These are phyloP conservation scores for Populus hybrid DNA, from an alignment of 441 rosid species.

Conservation along the genomic window DNA sequence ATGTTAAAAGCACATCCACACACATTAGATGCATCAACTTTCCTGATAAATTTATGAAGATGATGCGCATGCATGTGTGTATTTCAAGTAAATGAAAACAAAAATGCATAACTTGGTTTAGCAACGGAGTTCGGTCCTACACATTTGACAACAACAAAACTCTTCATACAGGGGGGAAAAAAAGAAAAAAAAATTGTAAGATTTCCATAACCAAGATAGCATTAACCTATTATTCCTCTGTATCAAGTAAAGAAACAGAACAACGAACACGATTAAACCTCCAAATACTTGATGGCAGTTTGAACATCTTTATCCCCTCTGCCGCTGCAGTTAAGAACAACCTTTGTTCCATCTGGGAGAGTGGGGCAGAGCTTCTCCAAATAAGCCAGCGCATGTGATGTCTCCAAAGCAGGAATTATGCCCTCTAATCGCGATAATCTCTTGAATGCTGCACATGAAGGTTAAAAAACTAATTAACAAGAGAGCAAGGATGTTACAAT, in stretches of 20 bases:
- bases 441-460: conserved; percentile 58
- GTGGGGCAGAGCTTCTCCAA: conserved; percentile 80
- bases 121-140: not conserved
- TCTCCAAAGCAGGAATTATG: conserved; percentile 81
- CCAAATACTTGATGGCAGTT: conserved; percentile 63
- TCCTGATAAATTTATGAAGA: not conserved
- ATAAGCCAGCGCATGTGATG: conserved; percentile 83
- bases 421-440: conserved; percentile 73
- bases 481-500: not conserved
- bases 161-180: not conserved
- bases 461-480: not conserved
- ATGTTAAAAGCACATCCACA: not conserved
- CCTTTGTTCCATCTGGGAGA: conserved; percentile 58
- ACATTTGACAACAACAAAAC: not conserved
- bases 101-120: not conserved
- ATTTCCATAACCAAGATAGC: conserved; percentile 2
- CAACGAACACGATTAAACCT: conserved; percentile 26
- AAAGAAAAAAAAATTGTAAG: no score
- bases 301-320: conserved; percentile 97
- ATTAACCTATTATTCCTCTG: conserved; percentile 7
- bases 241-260: not conserved
- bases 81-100: not conserved
- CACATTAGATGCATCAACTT: not conserved
- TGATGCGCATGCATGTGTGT: not conserved
- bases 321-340: conserved; percentile 81